Evolutionary conservation across 805 yeast genomes (phyloP).

Genomic region (Candida endomychidarum): DNA sequence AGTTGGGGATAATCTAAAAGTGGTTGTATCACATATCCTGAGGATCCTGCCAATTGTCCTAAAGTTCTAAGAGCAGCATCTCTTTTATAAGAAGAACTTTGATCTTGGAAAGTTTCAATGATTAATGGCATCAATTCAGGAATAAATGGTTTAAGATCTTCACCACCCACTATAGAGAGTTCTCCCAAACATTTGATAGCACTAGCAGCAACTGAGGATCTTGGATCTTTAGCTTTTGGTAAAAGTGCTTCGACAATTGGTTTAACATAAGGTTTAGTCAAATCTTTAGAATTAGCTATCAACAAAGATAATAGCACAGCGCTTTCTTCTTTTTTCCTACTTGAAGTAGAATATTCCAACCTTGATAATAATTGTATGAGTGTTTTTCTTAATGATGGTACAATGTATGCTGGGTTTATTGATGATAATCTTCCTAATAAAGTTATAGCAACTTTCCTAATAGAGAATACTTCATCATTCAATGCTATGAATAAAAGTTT

Average conservation of each 20-base stretch:
- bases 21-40: slow-evolving; percentile 96
- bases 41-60: slow-evolving; percentile 85
- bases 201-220: slow-evolving; percentile 82
- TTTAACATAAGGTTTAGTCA: slow-evolving; percentile 87
- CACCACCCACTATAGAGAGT: slow-evolving; percentile 84
- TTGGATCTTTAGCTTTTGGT: slow-evolving; percentile 69
- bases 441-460: slow-evolving; percentile 73
- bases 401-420: slow-evolving; percentile 92
- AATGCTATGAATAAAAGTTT: slow-evolving; percentile 81
- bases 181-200: slow-evolving; percentile 88
- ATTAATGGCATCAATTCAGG: slow-evolving; percentile 82
- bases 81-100: slow-evolving; percentile 81
- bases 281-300: slow-evolving; percentile 72
- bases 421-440: slow-evolving; percentile 81
- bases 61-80: slow-evolving; percentile 86
- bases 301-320: slow-evolving; percentile 72
- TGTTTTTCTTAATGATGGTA: slow-evolving; percentile 86
- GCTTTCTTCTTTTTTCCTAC: slow-evolving; percentile 80
- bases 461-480: slow-evolving; percentile 85
- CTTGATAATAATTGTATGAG: slow-evolving; percentile 83
- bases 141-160: slow-evolving; percentile 70
- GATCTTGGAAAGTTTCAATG: slow-evolving; percentile 87
- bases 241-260: slow-evolving; percentile 85
- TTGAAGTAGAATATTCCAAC: slow-evolving; percentile 75
- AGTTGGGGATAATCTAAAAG: slow-evolving; percentile 87